Conservation (phyloP, 768 basidiomycete genomes). For the Chalciporus pseudorubinellus region DNA sequence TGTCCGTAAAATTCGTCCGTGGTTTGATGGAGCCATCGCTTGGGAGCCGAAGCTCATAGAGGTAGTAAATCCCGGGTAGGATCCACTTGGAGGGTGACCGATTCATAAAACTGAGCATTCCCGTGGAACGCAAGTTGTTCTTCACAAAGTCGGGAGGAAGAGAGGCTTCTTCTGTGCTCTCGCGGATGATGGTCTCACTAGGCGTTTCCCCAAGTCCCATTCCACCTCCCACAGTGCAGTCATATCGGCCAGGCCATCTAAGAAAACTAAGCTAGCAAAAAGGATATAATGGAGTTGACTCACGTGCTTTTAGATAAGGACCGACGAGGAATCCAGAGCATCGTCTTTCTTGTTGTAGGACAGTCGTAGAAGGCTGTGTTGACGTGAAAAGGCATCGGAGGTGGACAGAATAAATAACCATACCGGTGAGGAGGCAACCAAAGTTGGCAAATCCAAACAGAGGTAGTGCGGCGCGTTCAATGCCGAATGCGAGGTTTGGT, state of each 20-base stretch:
- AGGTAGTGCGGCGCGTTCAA: slow-evolving; percentile 44
- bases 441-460: slow-evolving; percentile 46
- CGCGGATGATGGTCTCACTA: slow-evolving; percentile 37
- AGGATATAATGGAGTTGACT: slow-evolving; percentile 5
- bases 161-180: slow-evolving; percentile 44
- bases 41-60: slow-evolving; percentile 43
- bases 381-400: not conserved
- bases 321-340: slow-evolving; percentile 42
- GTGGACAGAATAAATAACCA: not conserved
- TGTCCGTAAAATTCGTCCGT: slow-evolving; percentile 36
- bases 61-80: slow-evolving; percentile 45
- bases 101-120: slow-evolving; percentile 40
- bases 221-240: slow-evolving; percentile 45
- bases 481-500: slow-evolving; percentile 33
- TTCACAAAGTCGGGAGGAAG: slow-evolving; percentile 37
- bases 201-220: slow-evolving; percentile 41
- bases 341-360: slow-evolving; percentile 24
- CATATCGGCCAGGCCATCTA: slow-evolving; percentile 36
- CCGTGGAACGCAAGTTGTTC: slow-evolving; percentile 32
- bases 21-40: slow-evolving; percentile 34
- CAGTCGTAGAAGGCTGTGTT: slow-evolving; percentile 36
- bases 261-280: not conserved
- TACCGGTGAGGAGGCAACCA: slow-evolving; percentile 42
- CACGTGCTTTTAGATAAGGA: slow-evolving; percentile 42
- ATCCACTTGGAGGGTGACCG: slow-evolving; percentile 43